Conservation (phyloP, 345 rosid species). For the Fremontodendron californicum region DNA sequence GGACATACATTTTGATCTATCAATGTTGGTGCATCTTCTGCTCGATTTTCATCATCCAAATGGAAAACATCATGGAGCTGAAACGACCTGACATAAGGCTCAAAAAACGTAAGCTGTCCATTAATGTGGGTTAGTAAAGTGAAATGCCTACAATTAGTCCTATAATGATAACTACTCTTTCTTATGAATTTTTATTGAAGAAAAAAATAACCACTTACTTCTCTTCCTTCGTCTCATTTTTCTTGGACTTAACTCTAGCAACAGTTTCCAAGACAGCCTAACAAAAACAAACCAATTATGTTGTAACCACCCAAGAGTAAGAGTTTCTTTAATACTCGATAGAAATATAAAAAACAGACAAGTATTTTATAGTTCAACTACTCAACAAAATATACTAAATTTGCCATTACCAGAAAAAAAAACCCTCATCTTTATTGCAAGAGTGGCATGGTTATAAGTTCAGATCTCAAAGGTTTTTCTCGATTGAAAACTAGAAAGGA, state of each 20-base stretch:
- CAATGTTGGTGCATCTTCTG: constrained; percentile 81
- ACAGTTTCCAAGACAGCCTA: constrained; percentile 92
- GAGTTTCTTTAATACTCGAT: neutral
- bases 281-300: constrained; percentile 12
- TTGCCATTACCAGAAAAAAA: neutral
- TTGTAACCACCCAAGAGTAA: neutral
- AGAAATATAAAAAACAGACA: constrained; percentile 6
- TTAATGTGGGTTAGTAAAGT: constrained; percentile 7
- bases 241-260: constrained; percentile 61
- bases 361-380: neutral
- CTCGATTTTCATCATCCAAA: constrained; percentile 81
- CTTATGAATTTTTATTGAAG: neutral
- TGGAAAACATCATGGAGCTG: constrained; percentile 77
- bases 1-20: constrained; percentile 77
- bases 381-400: neutral
- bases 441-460: neutral
- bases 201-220: constrained; percentile 51
- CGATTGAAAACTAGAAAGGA: neutral
- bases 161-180: neutral
- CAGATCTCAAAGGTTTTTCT: neutral
- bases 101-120: constrained; percentile 27
- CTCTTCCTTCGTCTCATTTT: constrained; percentile 70
- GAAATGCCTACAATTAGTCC: neutral
- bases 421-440: neutral
- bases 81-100: constrained; percentile 54